Base-by-base conservation (phyloP, 805 yeast species). In the Ogataea neopini region DNA sequence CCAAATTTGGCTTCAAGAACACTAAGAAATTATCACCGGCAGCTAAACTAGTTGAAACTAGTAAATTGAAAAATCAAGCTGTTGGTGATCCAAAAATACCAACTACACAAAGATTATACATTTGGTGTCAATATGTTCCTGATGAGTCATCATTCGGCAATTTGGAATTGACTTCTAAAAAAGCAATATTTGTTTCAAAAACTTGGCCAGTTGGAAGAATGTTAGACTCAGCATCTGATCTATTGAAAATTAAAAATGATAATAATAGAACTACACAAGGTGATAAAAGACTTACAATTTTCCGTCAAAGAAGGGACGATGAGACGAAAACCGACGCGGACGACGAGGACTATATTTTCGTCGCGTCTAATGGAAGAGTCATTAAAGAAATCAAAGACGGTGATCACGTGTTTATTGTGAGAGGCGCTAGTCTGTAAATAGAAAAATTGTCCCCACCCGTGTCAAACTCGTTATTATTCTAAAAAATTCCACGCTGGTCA, bases 131-230 rank as follows among this genome's bases (percentile, higher is more conserved):
- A 28, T 73, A 71, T 48, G 62, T 78, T 15, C 64, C 72, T 23
- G 65, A 63, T 44, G 68, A 48, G 41, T 39, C 36, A 17, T 35
- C 44, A 13, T 45, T 47, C 18, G 40, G 43, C n/a, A 32, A 49
- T 9, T 32, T 49, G 30, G 37, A 38, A 6, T 52, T 37, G 14
- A 51, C 43, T 49, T 48, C 44, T 14, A 44, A 65, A 32, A 60
- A 57, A 15, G 69, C 75, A 1, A 57, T 80, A 15, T 83, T 59
- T 60, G 73, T 81, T 11, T 78, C 79, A 14, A 76, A 73, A 47
- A 64, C 71, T 23, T 81, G 86, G 85, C 78, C 82, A 0, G 74
- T 80, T 26, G 88, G 88, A 1, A 64, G 81, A 45, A 74, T 80
- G 14, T 60, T 83, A 28, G 88, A 82, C 59, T 70, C 72, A 19